A percentile compares a stretch with the other conserved stretches of the same genome.
These are phyloP conservation scores for Omphalotus olearius DNA, from an alignment of 1,284 basidiomycete genomes.

Conservation along the genomic window DNA sequence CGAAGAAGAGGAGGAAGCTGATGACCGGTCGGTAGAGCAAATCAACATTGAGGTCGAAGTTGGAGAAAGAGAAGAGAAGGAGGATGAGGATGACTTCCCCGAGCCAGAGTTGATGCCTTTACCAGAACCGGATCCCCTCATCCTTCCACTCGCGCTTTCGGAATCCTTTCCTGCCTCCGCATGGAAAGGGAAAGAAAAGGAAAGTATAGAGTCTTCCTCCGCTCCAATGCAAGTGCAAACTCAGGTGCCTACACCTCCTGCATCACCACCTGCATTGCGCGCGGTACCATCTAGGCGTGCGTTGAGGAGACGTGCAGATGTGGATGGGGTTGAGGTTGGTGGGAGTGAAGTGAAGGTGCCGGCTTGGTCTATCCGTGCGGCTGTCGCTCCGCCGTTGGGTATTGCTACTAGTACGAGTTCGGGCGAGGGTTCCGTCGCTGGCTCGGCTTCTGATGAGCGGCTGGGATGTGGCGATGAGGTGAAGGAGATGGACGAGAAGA, in stretches of 20 bases:
- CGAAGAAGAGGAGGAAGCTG: background rate
- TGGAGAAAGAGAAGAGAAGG: background rate
- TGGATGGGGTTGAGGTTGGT: background rate
- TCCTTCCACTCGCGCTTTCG: background rate
- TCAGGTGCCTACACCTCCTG: constrained; percentile 13
- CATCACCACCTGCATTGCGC: constrained; percentile 7
- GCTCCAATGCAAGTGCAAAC: background rate
- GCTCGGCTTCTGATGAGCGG: background rate
- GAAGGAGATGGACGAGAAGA: constrained; percentile 1
- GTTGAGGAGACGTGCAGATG: background rate
- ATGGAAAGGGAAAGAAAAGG: background rate
- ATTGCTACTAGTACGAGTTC: constrained; percentile 3
- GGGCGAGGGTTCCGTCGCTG: no score
- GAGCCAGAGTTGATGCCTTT: constrained; percentile 14
- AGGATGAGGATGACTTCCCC: constrained; percentile 7
- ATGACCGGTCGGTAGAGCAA: background rate
- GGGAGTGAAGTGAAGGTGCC: constrained; percentile 3
- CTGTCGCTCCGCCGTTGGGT: constrained; percentile 20
- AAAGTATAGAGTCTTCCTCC: background rate
- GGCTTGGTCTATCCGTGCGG: constrained; percentile 21
- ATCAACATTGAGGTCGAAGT: background rate
- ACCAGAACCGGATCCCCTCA: constrained; percentile 7
- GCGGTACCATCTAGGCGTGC: background rate
- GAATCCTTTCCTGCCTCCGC: no score
- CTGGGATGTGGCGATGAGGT: background rate